Evolutionary conservation across 768 basidiomycete genomes (phyloP).

Genomic region (Russula emetica): DNA sequence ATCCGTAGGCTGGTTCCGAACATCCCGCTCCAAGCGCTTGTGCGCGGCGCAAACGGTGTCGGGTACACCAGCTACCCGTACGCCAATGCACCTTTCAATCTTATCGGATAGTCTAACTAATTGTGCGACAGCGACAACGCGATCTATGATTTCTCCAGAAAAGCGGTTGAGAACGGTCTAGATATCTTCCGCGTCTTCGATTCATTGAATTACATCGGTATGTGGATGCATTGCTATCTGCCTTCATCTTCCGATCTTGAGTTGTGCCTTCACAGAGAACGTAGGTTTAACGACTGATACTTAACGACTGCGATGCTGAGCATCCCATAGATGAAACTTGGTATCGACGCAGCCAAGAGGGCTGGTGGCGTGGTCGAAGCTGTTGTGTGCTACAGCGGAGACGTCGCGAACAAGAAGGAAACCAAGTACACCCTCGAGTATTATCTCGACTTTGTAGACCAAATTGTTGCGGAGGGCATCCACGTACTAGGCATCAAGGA

Average conservation of each 20-base stretch:
- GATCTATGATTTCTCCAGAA: conserved; percentile 99
- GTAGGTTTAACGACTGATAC: conserved; percentile 39
- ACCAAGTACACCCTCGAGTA: conserved; percentile 97
- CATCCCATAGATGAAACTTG: conserved; percentile 76
- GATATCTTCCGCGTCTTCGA: conserved; percentile 99
- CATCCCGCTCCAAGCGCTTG: conserved; percentile 96
- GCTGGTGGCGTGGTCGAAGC: conserved; percentile 98
- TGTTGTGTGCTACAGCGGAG: conserved; percentile 97
- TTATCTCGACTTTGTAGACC: conserved; percentile 92
- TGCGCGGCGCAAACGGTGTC: conserved; percentile 98
- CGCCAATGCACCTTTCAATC: conserved; percentile 54
- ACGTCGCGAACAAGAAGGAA: conserved; percentile 91
- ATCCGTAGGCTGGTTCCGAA: conserved; percentile 96
- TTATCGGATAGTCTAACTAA: not conserved
- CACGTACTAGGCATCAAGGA: conserved; percentile 98
- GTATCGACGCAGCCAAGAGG: conserved; percentile 99
- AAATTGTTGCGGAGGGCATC: conserved; percentile 91
- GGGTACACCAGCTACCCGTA: conserved; percentile 98
- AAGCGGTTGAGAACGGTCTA: conserved; percentile 98
- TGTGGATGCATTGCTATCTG: conserved; percentile 30
- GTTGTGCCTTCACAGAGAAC: conserved; percentile 50
- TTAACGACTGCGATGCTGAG: not conserved
- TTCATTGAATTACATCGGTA: conserved; percentile 97
- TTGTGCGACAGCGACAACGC: conserved; percentile 74
- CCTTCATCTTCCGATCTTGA: conserved; percentile 7